Base-by-base conservation (phyloP, 2,329 filamentous ascomycete genomes). In the Fonsecaea pedrosoi region DNA sequence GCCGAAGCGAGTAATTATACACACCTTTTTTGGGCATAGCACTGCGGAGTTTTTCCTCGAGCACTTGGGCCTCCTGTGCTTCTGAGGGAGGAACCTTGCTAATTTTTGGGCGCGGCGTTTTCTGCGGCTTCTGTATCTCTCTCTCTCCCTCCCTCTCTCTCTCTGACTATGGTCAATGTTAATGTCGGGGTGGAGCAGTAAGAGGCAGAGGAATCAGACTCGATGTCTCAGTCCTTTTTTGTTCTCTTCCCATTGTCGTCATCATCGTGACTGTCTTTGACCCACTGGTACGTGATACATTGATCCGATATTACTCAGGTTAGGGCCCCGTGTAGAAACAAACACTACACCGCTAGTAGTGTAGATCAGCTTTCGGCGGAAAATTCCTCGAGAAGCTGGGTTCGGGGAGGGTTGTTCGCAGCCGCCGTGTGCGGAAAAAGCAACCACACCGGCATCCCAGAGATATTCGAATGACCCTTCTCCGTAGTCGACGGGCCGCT, bases 11-110 rank as follows among this genome's bases (percentile, higher is more conserved):
- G 45, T 35, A 21, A 54, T 48, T 40, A 50, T n/a, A 61, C 59
- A 61, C 34, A 25, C 25, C 25, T 13, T 15, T 53, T 61, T 61
- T 61, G 59, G 59, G 59, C 59, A 61, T 61, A 61, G 59, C 59
- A 61, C 59, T 25, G 35, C 45, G 59, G 59, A 61, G 59, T 61
- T 61, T 48, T 25, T 2, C 25, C 18, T 37, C 18, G 42, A 48
- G 53, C 57, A 60, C 38, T 50, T 60, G 57, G 57, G n/a, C 21
- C 18, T 48, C 38, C 25, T 18, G 25, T 60, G 40, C 57, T 45
- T 9, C 25, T 58, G 5, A 50, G 9, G 25, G 25, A 25, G 25
- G 25, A 3, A 2, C 25, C 25, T 13, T 34, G 18, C 57, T 45
- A 48, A 42, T 45, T 45, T 34, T 38, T 60, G 57, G 57, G 37